A percentile compares a stretch with the other conserved stretches of the same genome.
phyloP scores from a whole-genome alignment of 179 eudicot species.

The Pouteria campechiana region DNA sequence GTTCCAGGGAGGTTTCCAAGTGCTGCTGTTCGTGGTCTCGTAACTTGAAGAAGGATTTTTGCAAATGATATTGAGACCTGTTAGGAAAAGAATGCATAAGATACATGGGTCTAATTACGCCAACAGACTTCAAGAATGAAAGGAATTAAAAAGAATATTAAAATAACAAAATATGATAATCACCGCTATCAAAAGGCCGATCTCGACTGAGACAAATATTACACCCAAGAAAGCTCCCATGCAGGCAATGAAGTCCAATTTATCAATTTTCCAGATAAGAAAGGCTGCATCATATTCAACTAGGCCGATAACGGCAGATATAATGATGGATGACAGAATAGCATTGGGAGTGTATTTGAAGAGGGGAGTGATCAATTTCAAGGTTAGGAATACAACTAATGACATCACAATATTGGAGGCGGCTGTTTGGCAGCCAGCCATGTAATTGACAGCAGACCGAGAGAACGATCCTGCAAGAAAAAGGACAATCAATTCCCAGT shows the following conservation, averaged over 20 bases:
- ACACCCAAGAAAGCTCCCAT: constrained; percentile 95
- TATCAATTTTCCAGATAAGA: constrained; percentile 82
- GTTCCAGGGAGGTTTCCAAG: constrained; percentile 75
- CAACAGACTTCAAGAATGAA: no score
- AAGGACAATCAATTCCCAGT: background rate
- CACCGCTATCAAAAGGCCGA: constrained; percentile 83
- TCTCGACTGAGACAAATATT: constrained; percentile 58
- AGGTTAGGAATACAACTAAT: constrained; percentile 43
- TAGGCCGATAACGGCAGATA: constrained; percentile 68
- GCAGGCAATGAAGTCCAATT: constrained; percentile 79
- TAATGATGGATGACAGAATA: constrained; percentile 77
- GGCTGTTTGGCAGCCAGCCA: constrained; percentile 82
- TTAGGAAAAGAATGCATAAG: background rate
- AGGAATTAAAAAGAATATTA: no score
- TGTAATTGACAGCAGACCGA: constrained; percentile 82
- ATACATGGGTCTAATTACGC: no score
- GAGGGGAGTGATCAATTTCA: constrained; percentile 63
- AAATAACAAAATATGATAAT: background rate
- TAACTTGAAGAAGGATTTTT: constrained; percentile 85
- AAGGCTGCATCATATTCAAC: constrained; percentile 52
- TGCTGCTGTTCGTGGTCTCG: constrained; percentile 72
- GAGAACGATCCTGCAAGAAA: constrained; percentile 69
- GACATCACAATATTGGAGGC: constrained; percentile 91
- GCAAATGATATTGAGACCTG: constrained; percentile 84
- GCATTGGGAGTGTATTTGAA: constrained; percentile 88